phyloP scores from a whole-genome alignment of 192 early-diverging fungal genomes.

The Chytriomyces sp. region DNA sequence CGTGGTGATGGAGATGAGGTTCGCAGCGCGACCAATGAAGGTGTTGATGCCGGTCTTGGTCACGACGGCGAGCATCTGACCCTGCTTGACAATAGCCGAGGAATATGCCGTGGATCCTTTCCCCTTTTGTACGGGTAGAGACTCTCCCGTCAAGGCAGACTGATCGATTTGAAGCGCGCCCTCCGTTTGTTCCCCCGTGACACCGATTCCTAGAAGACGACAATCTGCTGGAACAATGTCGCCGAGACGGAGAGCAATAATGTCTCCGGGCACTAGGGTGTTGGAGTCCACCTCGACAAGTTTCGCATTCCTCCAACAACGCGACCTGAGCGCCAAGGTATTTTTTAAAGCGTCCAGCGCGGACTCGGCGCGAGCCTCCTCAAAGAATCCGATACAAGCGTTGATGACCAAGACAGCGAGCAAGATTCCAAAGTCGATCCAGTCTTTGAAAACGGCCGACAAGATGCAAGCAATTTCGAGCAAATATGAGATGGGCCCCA shows the following conservation, averaged over 20 bases:
- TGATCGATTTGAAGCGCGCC: conserved; percentile 85
- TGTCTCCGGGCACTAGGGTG: conserved; percentile 86
- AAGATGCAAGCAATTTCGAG: conserved; percentile 88
- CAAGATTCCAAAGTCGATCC: conserved; percentile 86
- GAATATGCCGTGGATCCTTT: conserved; percentile 87
- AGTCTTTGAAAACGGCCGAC: conserved; percentile 79
- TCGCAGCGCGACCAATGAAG: conserved; percentile 94
- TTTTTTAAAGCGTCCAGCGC: conserved; percentile 93
- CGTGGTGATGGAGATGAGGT: conserved; percentile 85
- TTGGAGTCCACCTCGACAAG: conserved; percentile 78
- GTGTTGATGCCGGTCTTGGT: conserved; percentile 91
- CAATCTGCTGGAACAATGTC: conserved; percentile 94
- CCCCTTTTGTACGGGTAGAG: conserved; percentile 83
- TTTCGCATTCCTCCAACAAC: conserved; percentile 78
- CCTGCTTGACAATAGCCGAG: conserved; percentile 92
- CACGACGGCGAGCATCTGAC: conserved; percentile 90
- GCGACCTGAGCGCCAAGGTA: conserved; percentile 87
- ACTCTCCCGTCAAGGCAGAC: conserved; percentile 92
- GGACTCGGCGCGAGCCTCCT: conserved; percentile 91
- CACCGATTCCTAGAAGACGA: conserved; percentile 69
- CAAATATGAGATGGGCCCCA: conserved; percentile 86
- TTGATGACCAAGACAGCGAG: conserved; percentile 85
- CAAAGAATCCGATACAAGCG: conserved; percentile 90
- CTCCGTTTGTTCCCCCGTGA: conserved; percentile 68
- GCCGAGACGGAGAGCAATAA: conserved; percentile 88